A percentile compares a stretch with the other conserved stretches of the same genome.
phyloP scores from a whole-genome alignment of 2,329 filamentous ascomycete species.

The Bertia moriformis region DNA sequence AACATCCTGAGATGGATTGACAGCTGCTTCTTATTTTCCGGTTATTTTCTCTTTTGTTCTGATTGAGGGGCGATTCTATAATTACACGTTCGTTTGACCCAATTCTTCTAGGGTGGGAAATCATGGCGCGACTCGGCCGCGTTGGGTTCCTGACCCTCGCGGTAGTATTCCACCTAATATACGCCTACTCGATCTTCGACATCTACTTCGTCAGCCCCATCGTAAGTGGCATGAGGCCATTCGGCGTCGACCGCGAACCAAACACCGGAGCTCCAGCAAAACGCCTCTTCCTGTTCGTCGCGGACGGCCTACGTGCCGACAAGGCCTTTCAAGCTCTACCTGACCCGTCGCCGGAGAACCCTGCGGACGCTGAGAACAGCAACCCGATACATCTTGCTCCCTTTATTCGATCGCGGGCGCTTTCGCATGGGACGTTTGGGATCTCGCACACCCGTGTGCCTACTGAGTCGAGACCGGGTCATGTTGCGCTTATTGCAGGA shows the following conservation, averaged over 20 bases:
- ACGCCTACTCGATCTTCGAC: constrained; percentile 92
- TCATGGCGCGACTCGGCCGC: constrained; percentile 45
- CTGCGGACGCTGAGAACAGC: constrained; percentile 42
- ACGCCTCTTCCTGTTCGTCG: constrained; percentile 83
- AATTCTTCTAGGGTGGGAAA: no score
- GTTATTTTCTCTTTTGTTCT: no score
- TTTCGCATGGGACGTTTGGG: constrained; percentile 85
- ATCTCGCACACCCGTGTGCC: constrained; percentile 94
- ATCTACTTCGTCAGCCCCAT: constrained; percentile 98
- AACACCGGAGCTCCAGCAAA: constrained; percentile 64
- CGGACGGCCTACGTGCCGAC: constrained; percentile 87
- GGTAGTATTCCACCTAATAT: constrained; percentile 81
- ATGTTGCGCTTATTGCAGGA: constrained; percentile 91
- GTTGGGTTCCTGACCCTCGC: constrained; percentile 77
- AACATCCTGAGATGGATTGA: no score
- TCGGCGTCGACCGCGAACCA: constrained; percentile 48
- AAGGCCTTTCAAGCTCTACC: constrained; percentile 92
- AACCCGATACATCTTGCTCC: constrained; percentile 70
- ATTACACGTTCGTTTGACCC: no score
- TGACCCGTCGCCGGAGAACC: constrained; percentile 50
- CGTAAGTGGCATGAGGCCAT: constrained; percentile 83
- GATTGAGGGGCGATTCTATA: no score
- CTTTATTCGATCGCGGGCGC: constrained; percentile 75
- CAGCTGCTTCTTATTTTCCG: no score
- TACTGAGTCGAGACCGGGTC: constrained; percentile 87